Conservation (phyloP, 495 filamentous ascomycete genomes). For the Tuber microsphaerosporum region DNA sequence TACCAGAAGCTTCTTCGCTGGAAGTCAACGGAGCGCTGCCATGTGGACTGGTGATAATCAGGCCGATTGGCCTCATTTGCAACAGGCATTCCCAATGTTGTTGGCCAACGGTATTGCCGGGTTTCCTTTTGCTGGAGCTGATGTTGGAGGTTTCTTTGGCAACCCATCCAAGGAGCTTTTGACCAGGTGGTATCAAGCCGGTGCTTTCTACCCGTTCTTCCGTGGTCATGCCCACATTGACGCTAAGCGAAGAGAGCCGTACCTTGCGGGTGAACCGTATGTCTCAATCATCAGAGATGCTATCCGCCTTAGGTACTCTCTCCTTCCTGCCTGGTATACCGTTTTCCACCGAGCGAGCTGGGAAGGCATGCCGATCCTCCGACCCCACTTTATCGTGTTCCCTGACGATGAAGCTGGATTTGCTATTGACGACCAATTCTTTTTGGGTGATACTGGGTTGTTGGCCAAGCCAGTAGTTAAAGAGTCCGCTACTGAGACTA, state of each 20-base stretch:
- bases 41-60: slow-evolving; percentile 99
- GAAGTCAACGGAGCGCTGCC: slow-evolving; percentile 78
- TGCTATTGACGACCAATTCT: slow-evolving; percentile 85
- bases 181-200: slow-evolving; percentile 92
- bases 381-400: slow-evolving; percentile 85
- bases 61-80: slow-evolving; percentile 85
- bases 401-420: slow-evolving; percentile 82
- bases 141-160: slow-evolving; percentile 97
- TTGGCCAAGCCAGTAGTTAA: slow-evolving; percentile 79
- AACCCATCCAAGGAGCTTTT: slow-evolving; percentile 87
- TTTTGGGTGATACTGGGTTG: slow-evolving; percentile 75
- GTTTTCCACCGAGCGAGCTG: slow-evolving; percentile 83
- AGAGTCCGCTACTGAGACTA: slow-evolving; percentile 62
- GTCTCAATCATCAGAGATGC: slow-evolving; percentile 78
- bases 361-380: slow-evolving; percentile 76
- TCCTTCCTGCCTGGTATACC: slow-evolving; percentile 93
- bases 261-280: slow-evolving; percentile 77
- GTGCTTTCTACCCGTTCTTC: slow-evolving; percentile 98
- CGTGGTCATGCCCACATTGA: slow-evolving; percentile 97
- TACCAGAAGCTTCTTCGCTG: slow-evolving; percentile 84
- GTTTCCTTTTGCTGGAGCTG: slow-evolving; percentile 88
- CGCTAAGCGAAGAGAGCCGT: slow-evolving; percentile 86
- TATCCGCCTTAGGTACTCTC: slow-evolving; percentile 76
- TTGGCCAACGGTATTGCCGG: slow-evolving; percentile 84
- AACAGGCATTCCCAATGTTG: slow-evolving; percentile 80